phyloP scores from a whole-genome alignment of 306 rosid species.

The Inga laurina region DNA sequence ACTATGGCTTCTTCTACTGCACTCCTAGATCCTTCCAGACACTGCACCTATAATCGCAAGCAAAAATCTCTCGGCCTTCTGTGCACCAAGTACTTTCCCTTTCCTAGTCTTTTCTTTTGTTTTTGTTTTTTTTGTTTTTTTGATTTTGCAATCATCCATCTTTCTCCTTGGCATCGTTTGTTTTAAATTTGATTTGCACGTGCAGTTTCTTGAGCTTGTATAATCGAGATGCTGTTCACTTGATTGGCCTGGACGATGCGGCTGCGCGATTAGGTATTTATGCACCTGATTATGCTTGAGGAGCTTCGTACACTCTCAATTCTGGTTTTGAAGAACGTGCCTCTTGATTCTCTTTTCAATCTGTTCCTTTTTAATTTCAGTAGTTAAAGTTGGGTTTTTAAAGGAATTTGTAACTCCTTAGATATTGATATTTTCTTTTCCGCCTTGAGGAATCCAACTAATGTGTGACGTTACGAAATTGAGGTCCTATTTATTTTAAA shows the following conservation, averaged over 20 bases:
- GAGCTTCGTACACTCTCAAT: not conserved
- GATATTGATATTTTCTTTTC: not conserved
- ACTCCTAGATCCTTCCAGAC: slow-evolving; percentile 44
- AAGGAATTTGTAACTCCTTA: not conserved
- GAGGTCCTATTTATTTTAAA: not conserved
- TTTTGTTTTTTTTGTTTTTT: too few relatives aligned
- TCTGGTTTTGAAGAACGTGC: not conserved
- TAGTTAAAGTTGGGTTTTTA: not conserved
- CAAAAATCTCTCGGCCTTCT: slow-evolving; percentile 83
- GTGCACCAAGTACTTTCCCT: slow-evolving; percentile 72
- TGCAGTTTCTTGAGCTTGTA: slow-evolving; percentile 76
- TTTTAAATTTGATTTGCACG: not conserved
- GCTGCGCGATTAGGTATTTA: slow-evolving; percentile 69
- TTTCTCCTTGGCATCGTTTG: too few relatives aligned
- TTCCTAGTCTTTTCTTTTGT: not conserved
- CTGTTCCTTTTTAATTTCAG: not conserved
- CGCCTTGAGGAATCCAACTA: not conserved
- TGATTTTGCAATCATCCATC: not conserved
- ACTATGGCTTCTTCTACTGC: slow-evolving; percentile 43
- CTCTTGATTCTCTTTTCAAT: not conserved
- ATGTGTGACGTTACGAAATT: not conserved
- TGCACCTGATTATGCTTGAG: not conserved
- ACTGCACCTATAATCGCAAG: slow-evolving; percentile 55
- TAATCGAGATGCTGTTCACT: slow-evolving; percentile 60
- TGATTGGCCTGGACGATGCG: slow-evolving; percentile 91